Conservation (phyloP, 768 basidiomycete species). For the Naematelia aurantialba region DNA sequence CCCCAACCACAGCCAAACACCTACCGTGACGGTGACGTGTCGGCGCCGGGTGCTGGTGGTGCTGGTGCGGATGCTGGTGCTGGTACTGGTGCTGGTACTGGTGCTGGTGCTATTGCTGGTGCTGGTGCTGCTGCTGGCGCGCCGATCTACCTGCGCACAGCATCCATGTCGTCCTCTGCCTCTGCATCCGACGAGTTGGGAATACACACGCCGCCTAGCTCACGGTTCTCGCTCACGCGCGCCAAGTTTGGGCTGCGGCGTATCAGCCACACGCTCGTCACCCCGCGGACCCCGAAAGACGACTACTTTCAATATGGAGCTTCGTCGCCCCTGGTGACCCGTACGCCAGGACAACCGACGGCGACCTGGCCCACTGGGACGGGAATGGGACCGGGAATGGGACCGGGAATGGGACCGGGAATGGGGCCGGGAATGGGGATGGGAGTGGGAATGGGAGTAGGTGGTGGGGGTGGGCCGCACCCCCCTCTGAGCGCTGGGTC, state of each 20-base stretch:
- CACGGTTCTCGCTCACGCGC: neutral
- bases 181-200: neutral
- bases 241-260: neutral
- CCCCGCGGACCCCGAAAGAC: neutral
- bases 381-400: no score
- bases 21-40: constrained; percentile 9
- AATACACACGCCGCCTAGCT: neutral
- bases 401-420: no score
- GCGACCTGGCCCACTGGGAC: no score
- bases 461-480: no score
- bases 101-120: constrained; percentile 10
- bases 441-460: no score
- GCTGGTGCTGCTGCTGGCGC: constrained; percentile 7
- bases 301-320: no score
- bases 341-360: no score
- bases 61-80: no score
- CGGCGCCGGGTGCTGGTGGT: no score
- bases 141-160: constrained; percentile 3
- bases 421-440: no score
- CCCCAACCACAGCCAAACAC: constrained; percentile 15
- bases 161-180: neutral
- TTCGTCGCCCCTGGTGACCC: no score
- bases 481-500: neutral
- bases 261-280: neutral
- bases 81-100: no score